Evolutionary conservation across 257 asterid species (phyloP).

Genomic region (Przewalskia tangutica): DNA sequence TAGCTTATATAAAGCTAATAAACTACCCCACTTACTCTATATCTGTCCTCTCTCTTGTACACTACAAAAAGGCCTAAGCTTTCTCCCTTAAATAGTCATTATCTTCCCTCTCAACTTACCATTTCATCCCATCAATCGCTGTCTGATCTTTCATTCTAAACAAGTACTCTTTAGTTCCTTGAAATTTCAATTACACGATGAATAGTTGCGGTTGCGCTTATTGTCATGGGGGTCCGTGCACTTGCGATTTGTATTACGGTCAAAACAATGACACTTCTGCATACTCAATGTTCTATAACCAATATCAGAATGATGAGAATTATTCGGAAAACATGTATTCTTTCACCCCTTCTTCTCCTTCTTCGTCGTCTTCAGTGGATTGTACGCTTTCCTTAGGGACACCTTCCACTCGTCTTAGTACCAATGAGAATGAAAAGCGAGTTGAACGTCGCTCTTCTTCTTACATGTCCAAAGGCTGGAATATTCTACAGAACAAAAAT

Average conservation of each 20-base stretch:
- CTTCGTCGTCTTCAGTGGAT: conserved; percentile 49
- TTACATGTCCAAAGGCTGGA: conserved; percentile 3
- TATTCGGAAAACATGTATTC: conserved; percentile 22
- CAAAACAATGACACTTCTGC: conserved; percentile 34
- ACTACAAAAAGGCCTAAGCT: neutral
- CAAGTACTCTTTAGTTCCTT: too few relatives aligned
- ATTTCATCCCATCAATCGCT: too few relatives aligned
- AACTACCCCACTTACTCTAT: conserved; percentile 14
- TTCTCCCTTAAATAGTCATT: neutral
- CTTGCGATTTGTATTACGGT: conserved; percentile 34
- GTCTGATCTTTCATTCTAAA: neutral
- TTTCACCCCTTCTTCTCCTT: too few relatives aligned
- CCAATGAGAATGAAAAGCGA: conserved; percentile 3
- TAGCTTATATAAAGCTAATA: conserved; percentile 27
- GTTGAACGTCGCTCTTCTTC: conserved; percentile 35
- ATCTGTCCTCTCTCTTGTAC: too few relatives aligned
- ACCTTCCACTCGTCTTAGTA: conserved; percentile 63
- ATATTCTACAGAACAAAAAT: neutral
- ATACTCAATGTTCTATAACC: conserved; percentile 42
- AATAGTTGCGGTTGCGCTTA: conserved; percentile 28
- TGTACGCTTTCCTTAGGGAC: conserved; percentile 85
- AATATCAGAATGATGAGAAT: conserved; percentile 19
- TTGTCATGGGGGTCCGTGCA: conserved; percentile 21
- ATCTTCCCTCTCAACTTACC: conserved; percentile 27
- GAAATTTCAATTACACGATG: conserved; percentile 19